phyloP scores from a whole-genome alignment of 2,329 filamentous ascomycete species.

The Diaporthe vaccinii region DNA sequence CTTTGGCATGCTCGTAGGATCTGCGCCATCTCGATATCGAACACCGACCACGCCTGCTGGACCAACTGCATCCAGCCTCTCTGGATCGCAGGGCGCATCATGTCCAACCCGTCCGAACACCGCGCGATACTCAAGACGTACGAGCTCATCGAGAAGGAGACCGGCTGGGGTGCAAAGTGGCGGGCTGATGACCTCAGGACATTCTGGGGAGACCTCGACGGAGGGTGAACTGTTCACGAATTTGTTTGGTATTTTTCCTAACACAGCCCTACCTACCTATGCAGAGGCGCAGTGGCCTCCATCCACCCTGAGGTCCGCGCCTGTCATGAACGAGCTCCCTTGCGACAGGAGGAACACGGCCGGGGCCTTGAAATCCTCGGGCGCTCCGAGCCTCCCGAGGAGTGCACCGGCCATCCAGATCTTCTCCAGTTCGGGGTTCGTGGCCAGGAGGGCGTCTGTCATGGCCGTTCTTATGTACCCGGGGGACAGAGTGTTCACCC shows the following conservation, averaged over 20 bases:
- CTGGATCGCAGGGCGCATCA: constrained; percentile 67
- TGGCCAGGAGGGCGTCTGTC: constrained; percentile 56
- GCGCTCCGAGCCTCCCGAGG: constrained; percentile 65
- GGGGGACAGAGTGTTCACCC: constrained; percentile 76
- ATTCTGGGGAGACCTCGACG: constrained; percentile 30
- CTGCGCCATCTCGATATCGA: constrained; percentile 68
- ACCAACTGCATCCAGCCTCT: constrained; percentile 71
- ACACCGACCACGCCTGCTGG: constrained; percentile 67
- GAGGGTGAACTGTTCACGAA: background rate
- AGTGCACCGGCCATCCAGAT: constrained; percentile 67
- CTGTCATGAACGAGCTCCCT: constrained; percentile 71
- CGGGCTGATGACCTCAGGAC: constrained; percentile 22
- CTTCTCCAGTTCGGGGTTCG: constrained; percentile 64
- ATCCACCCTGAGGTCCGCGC: constrained; percentile 68
- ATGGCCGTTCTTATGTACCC: constrained; percentile 66
- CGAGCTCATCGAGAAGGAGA: constrained; percentile 32
- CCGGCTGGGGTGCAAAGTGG: constrained; percentile 26
- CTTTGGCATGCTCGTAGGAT: constrained; percentile 69
- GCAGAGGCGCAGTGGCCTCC: constrained; percentile 64
- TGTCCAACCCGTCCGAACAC: constrained; percentile 63
- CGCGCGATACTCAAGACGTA: constrained; percentile 29
- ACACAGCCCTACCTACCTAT: constrained; percentile 31
- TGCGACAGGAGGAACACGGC: constrained; percentile 70
- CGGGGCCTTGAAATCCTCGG: constrained; percentile 70
- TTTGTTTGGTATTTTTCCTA: constrained; percentile 41